Conservation (phyloP, 2,329 filamentous ascomycete genomes). For the Didymella lethalis region DNA sequence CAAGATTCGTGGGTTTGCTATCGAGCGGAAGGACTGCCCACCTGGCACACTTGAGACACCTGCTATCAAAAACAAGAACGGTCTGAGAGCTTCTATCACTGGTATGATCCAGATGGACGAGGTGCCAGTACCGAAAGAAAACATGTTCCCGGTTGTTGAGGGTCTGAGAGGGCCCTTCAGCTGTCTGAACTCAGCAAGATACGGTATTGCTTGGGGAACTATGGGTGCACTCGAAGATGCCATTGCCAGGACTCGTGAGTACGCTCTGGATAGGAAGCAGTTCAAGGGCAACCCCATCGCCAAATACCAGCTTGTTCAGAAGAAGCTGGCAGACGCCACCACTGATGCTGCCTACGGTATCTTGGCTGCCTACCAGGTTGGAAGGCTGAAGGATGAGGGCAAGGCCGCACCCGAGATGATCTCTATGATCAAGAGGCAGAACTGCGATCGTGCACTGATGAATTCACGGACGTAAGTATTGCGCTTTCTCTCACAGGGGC, state of each 20-base stretch:
- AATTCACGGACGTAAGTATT: conserved; percentile 71
- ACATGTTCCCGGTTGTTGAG: conserved; percentile 93
- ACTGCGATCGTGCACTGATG: conserved; percentile 87
- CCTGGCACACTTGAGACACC: conserved; percentile 91
- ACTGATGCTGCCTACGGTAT: conserved; percentile 92
- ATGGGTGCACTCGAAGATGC: conserved; percentile 96
- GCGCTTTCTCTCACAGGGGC: neutral
- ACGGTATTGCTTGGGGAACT: conserved; percentile 91
- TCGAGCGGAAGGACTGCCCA: conserved; percentile 85
- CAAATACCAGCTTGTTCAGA: conserved; percentile 96
- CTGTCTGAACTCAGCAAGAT: conserved; percentile 91
- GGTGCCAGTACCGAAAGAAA: conserved; percentile 84
- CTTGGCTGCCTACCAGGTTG: conserved; percentile 89
- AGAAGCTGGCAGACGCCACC: conserved; percentile 91
- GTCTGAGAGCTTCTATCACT: conserved; percentile 89
- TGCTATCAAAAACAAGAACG: conserved; percentile 92
- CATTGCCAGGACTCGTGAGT: conserved; percentile 78
- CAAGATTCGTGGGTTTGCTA: conserved; percentile 91
- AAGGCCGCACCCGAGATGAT: conserved; percentile 95
- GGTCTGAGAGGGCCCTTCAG: conserved; percentile 89
- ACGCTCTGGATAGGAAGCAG: conserved; percentile 91
- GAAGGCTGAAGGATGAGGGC: conserved; percentile 89
- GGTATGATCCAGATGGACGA: conserved; percentile 97
- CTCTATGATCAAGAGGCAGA: conserved; percentile 94
- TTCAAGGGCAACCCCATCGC: conserved; percentile 96